Evolutionary conservation across 306 rosid species (phyloP), one percentile per base, ranked within the genome.

Genomic region (Trifolium pratense): DNA sequence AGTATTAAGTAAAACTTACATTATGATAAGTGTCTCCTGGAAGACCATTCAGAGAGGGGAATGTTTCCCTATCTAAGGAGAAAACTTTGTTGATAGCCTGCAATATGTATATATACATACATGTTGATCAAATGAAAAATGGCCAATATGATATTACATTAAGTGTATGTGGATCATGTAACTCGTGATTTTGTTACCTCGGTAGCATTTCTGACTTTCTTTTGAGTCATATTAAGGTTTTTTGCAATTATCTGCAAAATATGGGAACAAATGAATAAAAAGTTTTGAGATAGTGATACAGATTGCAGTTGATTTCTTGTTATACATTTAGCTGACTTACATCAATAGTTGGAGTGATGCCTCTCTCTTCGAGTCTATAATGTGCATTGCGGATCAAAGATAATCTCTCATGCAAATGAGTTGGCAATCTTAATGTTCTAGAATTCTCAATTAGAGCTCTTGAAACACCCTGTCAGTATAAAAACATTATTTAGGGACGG

Each of bases 21-120:
- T 92, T 87, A 59, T 94, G 97, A 86, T 91, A 91, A 77, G 95
- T 91, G 76, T 89, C 96, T 76, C 99, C 99, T 25, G 94, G 97
- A 74, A 91, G 90, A 61, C 97, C 97, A 76, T 94, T 89, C 82
- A 94, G 82, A 80, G 99, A 89, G 42, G 99, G 97, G 77, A 94
- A 94, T 77, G 95, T 93, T 45, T 91, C 99, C 81, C 99, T 85
- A 78, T 94, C 96, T 18, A 94, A 89, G 0, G 97, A 91, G 79
- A 89, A 73, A 55, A 91, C 90, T 83, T 86, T 91, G 74, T 71
- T 89, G 71, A 80, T 77, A 59, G 95, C 99, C 99, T 94, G 72
- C 83, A 80, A 42, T 71, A 73, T 12, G 57, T 23, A 59, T 58
- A 57, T 66, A 37, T 9, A 75, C 34, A 37, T 9, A 75, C 42